Evolutionary conservation across 2,329 filamentous ascomycete genomes (phyloP), one percentile per base, ranked within the genome.

Genomic region (Aspergillus pseudoglaucus): DNA sequence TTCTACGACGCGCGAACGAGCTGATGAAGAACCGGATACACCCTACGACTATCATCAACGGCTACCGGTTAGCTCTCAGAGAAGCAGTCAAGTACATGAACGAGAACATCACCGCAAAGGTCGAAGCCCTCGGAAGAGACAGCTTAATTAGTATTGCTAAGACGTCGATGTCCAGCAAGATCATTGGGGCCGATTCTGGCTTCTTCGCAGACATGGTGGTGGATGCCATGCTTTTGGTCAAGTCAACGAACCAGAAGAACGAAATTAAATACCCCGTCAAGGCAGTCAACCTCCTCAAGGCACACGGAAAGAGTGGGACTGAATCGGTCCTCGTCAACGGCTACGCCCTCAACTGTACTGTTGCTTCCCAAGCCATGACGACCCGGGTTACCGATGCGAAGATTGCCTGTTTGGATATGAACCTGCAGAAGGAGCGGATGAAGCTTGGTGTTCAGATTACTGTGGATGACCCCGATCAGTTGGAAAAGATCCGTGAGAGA

Each of bases 11-110:
- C 72, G 93, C 84, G 54, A 98, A 98, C 77, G 93, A 98, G 75
- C 81, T 98, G 58, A 94, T 97, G 87, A 96, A 93, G 80, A 98
- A 97, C 82, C 88, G 90, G 70, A 98, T 98, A 81, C 93, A 98
- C 75, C 94, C 93, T 48, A 98, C 93, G 22, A 98, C 94, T 52
- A 97, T 98, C 74, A 98, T 98, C 68, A 97, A 90, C 53, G 93
- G 93, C 63, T 98, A 98, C 80, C 83, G 93, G 64, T 81, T 98
- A 63, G 93, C 93, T 52, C 80, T 98, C 59, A 82, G 93, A 64
- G 93, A 98, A 77, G 93, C 93, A 50, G 85, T 98, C 67, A 94
- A 95, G 75, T 98, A 96, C 75, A 94, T 98, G 85, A 91, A 89
- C 74, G 93, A 98, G 73, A 95, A 97, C 70, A 86, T 98, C 70